Percentiles rank a stretch among this genome's conserved stretches.
Evolutionary conservation across 1,284 basidiomycete genomes (phyloP).

Genomic region (Dichomitus squalens): DNA sequence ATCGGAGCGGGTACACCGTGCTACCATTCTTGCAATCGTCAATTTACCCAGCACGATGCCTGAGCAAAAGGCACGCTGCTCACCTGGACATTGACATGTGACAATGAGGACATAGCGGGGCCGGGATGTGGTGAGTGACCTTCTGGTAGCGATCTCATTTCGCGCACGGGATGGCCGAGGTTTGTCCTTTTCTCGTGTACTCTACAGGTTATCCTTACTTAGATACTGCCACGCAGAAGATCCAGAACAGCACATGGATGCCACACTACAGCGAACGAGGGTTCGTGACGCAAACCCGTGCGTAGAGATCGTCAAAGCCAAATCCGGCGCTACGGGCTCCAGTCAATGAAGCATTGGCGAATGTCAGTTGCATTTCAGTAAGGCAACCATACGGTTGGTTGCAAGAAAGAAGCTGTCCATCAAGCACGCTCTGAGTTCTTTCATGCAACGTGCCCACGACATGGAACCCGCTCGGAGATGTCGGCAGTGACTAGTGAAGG

Average conservation of each 20-base stretch:
- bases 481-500: neutral
- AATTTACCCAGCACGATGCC: neutral
- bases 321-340: neutral
- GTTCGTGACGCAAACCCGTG: neutral
- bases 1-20: too few relatives aligned
- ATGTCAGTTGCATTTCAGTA: neutral
- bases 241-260: neutral
- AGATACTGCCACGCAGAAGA: neutral
- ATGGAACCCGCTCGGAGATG: neutral
- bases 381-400: neutral
- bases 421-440: conserved; percentile 1
- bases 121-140: neutral
- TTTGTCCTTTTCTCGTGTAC: conserved; percentile 4
- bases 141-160: conserved; percentile 5
- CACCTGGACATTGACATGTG: neutral
- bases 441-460: neutral
- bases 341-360: neutral
- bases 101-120: neutral
- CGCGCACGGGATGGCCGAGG: conserved; percentile 10
- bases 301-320: conserved; percentile 3
- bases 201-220: neutral
- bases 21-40: neutral
- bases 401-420: neutral
- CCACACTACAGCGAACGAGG: neutral
- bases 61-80: neutral